phyloP scores from a whole-genome alignment of 2,329 filamentous ascomycete genomes.

The Aspergillus fructus region DNA sequence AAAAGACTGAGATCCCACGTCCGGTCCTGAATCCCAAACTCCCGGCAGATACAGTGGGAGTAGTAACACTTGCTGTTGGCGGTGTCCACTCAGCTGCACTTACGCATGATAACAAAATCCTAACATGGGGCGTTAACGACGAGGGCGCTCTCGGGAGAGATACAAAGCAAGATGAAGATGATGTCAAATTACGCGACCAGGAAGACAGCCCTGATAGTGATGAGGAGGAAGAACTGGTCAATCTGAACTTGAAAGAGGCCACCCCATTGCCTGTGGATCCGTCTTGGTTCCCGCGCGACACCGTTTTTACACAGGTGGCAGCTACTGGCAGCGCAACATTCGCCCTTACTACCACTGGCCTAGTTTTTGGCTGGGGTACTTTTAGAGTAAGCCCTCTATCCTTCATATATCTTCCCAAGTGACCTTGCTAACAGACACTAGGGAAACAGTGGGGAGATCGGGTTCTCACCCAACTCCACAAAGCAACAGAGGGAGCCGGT shows the following conservation, averaged over 20 bases:
- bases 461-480: slow-evolving; percentile 46
- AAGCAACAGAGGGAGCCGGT: slow-evolving; percentile 44
- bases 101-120: slow-evolving; percentile 73
- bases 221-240: neutral
- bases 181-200: slow-evolving; percentile 50
- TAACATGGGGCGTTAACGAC: slow-evolving; percentile 89
- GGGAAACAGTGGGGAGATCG: slow-evolving; percentile 59
- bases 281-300: slow-evolving; percentile 57
- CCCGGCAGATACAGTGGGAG: slow-evolving; percentile 51
- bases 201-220: neutral
- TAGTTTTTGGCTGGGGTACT: slow-evolving; percentile 80
- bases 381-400: slow-evolving; percentile 59
- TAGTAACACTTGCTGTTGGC: slow-evolving; percentile 59
- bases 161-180: slow-evolving; percentile 53
- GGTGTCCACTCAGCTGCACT: slow-evolving; percentile 78
- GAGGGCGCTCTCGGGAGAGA: slow-evolving; percentile 74
- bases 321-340: slow-evolving; percentile 76
- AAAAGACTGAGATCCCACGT: slow-evolving; percentile 55
- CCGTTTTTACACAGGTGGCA: slow-evolving; percentile 65
- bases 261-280: slow-evolving; percentile 63
- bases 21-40: slow-evolving; percentile 69
- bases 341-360: slow-evolving; percentile 70
- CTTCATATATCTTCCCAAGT: neutral
- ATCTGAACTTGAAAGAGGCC: slow-evolving; percentile 50
- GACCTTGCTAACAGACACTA: neutral